A percentile compares a stretch with the other conserved stretches of the same genome.
Conservation (phyloP, 768 basidiomycete species). For the Lentinula edodes region DNA sequence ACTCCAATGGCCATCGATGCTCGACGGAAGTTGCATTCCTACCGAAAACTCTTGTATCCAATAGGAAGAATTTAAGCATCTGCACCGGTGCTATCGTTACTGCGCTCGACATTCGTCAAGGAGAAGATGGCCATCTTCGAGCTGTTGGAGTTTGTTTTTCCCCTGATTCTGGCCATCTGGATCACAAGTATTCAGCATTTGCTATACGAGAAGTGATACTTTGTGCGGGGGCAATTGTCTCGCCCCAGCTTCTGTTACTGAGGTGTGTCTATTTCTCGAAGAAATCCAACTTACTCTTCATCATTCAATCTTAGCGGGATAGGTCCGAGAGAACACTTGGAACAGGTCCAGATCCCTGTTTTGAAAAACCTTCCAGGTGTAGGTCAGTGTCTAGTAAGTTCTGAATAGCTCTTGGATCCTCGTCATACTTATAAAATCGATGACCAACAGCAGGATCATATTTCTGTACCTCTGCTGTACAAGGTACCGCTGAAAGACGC, state of each 20-base stretch:
- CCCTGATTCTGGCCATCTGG: background rate
- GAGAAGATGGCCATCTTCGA: background rate
- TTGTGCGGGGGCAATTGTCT: conserved; percentile 9
- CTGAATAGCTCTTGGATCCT: background rate
- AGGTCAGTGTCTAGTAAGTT: conserved; percentile 31
- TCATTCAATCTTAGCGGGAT: conserved; percentile 22
- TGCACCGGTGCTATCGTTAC: conserved; percentile 17
- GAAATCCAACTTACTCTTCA: too few species aligned
- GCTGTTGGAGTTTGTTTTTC: conserved; percentile 5
- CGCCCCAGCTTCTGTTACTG: conserved; percentile 10
- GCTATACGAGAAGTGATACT: conserved; percentile 9
- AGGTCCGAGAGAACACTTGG: conserved; percentile 33
- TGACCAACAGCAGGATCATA: conserved; percentile 30
- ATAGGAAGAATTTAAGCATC: conserved; percentile 15
- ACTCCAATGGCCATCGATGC: conserved; percentile 12
- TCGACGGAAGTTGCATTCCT: conserved; percentile 20
- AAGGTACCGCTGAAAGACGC: conserved; percentile 26
- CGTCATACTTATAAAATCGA: background rate
- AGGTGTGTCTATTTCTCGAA: conserved; percentile 2
- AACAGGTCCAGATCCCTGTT: conserved; percentile 28
- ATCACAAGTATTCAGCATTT: background rate
- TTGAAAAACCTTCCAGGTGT: conserved; percentile 36
- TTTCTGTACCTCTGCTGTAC: conserved; percentile 27
- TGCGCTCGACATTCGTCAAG: conserved; percentile 6
- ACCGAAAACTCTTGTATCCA: conserved; percentile 4